Evolutionary conservation across 2,329 filamentous ascomycete genomes (phyloP).

Genomic region (Aureobasidium sp.): DNA sequence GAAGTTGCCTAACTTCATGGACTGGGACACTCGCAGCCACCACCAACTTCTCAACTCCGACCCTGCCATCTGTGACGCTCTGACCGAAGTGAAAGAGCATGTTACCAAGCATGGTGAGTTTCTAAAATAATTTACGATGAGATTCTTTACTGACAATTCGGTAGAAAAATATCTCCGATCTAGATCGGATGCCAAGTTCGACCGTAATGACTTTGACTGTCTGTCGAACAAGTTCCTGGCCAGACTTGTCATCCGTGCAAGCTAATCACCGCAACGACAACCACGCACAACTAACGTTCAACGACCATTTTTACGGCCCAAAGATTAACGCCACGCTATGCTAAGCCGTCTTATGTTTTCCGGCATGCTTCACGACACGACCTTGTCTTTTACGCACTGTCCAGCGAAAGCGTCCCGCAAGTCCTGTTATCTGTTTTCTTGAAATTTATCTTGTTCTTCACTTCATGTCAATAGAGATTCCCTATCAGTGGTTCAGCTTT

Average conservation of each 20-base stretch:
- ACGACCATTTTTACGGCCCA: constrained; percentile 15
- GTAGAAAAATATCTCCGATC: constrained; percentile 80
- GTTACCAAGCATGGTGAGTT: constrained; percentile 86
- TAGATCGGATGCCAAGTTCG: constrained; percentile 73
- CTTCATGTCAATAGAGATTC: constrained; percentile 15
- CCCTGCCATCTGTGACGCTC: constrained; percentile 81
- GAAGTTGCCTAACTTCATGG: constrained; percentile 83
- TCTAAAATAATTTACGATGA: background rate
- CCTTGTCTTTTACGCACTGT: constrained; percentile 4
- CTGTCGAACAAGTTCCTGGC: constrained; percentile 96
- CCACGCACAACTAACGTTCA: constrained; percentile 10
- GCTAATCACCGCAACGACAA: constrained; percentile 41
- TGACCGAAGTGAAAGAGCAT: constrained; percentile 91
- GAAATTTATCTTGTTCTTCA: background rate
- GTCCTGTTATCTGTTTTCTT: background rate
- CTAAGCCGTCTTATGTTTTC: constrained; percentile 2
- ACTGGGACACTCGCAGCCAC: constrained; percentile 91
- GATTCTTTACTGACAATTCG: constrained; percentile 16
- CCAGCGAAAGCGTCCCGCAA: constrained; percentile 7
- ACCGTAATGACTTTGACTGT: constrained; percentile 87
- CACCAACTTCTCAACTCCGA: constrained; percentile 88
- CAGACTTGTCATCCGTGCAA: constrained; percentile 90
- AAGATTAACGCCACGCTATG: background rate
- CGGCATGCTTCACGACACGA: constrained; percentile 14
- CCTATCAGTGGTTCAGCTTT: background rate